Evolutionary conservation across 148 eudicot species (phyloP).

Genomic region (Polygonum aviculare): DNA sequence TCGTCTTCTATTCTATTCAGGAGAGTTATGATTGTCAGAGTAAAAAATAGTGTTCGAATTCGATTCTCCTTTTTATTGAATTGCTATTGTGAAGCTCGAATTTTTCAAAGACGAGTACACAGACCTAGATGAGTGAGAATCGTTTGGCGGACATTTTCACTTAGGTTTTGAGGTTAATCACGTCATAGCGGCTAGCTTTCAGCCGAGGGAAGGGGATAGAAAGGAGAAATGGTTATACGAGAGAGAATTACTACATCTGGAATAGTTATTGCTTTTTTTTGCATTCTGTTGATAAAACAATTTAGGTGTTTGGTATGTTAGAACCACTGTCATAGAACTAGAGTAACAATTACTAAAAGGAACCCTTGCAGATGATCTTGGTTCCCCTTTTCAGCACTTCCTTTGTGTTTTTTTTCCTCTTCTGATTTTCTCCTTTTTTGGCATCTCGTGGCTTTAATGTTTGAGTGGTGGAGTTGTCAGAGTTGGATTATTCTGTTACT

Average conservation of each 20-base stretch:
- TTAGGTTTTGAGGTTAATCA: background rate
- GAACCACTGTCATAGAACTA: background rate
- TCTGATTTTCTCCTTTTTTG: background rate
- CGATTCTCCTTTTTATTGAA: background rate
- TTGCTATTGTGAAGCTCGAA: background rate
- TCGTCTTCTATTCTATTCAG: background rate
- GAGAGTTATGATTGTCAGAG: background rate
- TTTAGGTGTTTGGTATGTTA: background rate
- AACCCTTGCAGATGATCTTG: background rate
- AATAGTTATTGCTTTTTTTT: background rate
- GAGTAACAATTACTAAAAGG: background rate
- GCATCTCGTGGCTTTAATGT: background rate
- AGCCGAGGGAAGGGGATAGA: background rate
- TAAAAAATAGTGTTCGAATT: background rate
- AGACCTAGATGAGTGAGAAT: background rate
- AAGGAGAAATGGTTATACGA: background rate
- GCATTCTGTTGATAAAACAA: background rate
- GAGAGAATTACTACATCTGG: background rate
- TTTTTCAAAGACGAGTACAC: background rate
- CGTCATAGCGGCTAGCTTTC: background rate
- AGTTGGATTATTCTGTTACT: background rate
- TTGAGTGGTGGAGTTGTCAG: background rate
- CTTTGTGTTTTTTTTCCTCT: background rate
- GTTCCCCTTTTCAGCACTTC: background rate
- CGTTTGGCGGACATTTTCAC: background rate